Conservation (phyloP, 2,329 filamentous ascomycete genomes). For the Mycosphaerelloides madeirae region DNA sequence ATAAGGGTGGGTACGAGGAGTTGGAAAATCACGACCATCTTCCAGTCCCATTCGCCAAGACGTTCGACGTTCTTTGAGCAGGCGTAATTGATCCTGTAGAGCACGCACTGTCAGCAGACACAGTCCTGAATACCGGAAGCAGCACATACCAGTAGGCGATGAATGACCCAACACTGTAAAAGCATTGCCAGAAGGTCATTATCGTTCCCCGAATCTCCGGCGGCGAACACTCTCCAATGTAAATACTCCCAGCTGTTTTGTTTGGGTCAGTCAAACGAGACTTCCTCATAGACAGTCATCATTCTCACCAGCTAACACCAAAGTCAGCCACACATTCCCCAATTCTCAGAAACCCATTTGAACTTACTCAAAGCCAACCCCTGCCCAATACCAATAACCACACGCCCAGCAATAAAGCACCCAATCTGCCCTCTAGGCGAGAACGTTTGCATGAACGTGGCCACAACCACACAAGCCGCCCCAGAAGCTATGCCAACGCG, state of each 20-base stretch:
- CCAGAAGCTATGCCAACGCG: slow-evolving; percentile 62
- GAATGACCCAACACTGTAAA: slow-evolving; percentile 62
- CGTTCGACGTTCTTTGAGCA: slow-evolving; percentile 51
- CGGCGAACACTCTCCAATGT: slow-evolving; percentile 65
- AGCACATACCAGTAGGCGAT: slow-evolving; percentile 40
- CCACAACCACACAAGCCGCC: slow-evolving; percentile 60
- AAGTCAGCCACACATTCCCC: background rate
- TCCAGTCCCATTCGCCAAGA: slow-evolving; percentile 67
- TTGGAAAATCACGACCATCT: slow-evolving; percentile 68
- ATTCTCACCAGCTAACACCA: background rate
- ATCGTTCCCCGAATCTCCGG: slow-evolving; percentile 61
- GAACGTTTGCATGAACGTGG: slow-evolving; percentile 66
- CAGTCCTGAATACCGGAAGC: too few species aligned
- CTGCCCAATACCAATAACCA: slow-evolving; percentile 65
- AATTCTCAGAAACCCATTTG: too few species aligned
- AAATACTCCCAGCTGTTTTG: slow-evolving; percentile 56
- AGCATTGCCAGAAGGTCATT: slow-evolving; percentile 67
- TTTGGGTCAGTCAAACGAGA: background rate
- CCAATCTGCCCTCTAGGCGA: slow-evolving; percentile 57
- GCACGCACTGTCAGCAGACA: too few species aligned
- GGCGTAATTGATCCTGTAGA: slow-evolving; percentile 61
- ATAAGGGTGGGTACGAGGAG: slow-evolving; percentile 62
- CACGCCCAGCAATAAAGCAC: slow-evolving; percentile 64
- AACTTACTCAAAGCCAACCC: slow-evolving; percentile 58
- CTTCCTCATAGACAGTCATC: background rate